Percentiles rank a stretch among this genome's conserved stretches.
These are phyloP conservation scores for Ustilago cynodontis DNA, from an alignment of 1,284 basidiomycete species.

Conservation along the genomic window DNA sequence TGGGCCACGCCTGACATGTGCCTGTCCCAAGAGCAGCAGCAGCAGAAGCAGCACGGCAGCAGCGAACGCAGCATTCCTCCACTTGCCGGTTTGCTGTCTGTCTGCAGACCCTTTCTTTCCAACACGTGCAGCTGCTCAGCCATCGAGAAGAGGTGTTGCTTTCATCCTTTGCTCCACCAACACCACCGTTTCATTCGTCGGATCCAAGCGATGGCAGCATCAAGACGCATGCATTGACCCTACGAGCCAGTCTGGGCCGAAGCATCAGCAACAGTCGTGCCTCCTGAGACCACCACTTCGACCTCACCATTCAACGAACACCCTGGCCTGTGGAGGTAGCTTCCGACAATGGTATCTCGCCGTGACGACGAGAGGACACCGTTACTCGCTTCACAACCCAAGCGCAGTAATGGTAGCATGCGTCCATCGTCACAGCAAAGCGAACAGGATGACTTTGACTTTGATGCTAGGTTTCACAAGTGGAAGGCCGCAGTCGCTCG, in stretches of 20 bases:
- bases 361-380: conserved; percentile 33
- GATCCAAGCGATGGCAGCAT: conserved; percentile 10
- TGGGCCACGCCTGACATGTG: not conserved
- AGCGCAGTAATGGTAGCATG: conserved; percentile 3
- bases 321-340: no score
- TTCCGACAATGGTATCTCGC: conserved; percentile 14
- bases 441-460: conserved; percentile 47
- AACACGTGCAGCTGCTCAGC: not conserved
- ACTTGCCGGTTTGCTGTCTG: not conserved
- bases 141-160: not conserved
- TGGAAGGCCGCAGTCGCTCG: conserved; percentile 55
- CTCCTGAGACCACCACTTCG: not conserved
- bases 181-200: not conserved
- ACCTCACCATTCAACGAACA: no score
- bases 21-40: no score
- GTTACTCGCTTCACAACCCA: conserved; percentile 21
- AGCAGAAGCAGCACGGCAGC: no score
- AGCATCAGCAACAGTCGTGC: conserved; percentile 6
- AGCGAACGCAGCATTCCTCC: not conserved
- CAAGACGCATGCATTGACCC: not conserved
- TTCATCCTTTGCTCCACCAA: not conserved
- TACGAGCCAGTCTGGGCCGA: conserved; percentile 21
- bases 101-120: not conserved
- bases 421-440: not conserved
- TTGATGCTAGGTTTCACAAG: conserved; percentile 56